These are phyloP conservation scores for Flagelloscypha sp. DNA, from an alignment of 768 basidiomycete genomes.

Conservation along the genomic window DNA sequence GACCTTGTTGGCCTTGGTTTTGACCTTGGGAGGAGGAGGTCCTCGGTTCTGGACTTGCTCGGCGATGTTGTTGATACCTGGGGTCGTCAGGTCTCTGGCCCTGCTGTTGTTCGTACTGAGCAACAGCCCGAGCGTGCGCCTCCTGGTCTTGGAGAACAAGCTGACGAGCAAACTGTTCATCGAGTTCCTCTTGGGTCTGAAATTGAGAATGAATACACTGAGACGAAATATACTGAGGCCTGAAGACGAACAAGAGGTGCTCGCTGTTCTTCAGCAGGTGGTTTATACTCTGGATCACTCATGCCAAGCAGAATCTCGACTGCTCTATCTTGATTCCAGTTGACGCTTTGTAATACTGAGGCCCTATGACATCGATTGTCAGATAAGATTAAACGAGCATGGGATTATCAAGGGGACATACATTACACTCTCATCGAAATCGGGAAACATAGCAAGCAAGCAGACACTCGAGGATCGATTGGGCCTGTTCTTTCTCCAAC, in stretches of 20 bases:
- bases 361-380: slow-evolving; percentile 27
- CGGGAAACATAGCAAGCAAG: slow-evolving; percentile 68
- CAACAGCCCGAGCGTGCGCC: neutral
- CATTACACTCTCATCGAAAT: slow-evolving; percentile 70
- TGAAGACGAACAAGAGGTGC: slow-evolving; percentile 18
- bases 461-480: slow-evolving; percentile 41
- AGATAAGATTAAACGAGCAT: neutral
- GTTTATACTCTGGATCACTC: slow-evolving; percentile 74
- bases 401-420: slow-evolving; percentile 27
- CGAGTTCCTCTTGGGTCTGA: slow-evolving; percentile 60
- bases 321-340: slow-evolving; percentile 65
- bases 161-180: slow-evolving; percentile 71
- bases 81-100: slow-evolving; percentile 23
- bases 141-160: slow-evolving; percentile 52
- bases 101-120: slow-evolving; percentile 15
- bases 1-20: slow-evolving; percentile 13
- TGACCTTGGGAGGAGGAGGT: slow-evolving; percentile 15
- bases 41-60: slow-evolving; percentile 11
- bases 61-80: slow-evolving; percentile 13
- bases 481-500: too few species aligned
- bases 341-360: slow-evolving; percentile 65
- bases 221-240: slow-evolving; percentile 1
- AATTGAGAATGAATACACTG: slow-evolving; percentile 1
- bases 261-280: slow-evolving; percentile 17
- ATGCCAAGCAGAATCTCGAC: slow-evolving; percentile 74